phyloP scores from a whole-genome alignment of 2,329 filamentous ascomycete genomes.

The Fusarium sterilihyphosum region DNA sequence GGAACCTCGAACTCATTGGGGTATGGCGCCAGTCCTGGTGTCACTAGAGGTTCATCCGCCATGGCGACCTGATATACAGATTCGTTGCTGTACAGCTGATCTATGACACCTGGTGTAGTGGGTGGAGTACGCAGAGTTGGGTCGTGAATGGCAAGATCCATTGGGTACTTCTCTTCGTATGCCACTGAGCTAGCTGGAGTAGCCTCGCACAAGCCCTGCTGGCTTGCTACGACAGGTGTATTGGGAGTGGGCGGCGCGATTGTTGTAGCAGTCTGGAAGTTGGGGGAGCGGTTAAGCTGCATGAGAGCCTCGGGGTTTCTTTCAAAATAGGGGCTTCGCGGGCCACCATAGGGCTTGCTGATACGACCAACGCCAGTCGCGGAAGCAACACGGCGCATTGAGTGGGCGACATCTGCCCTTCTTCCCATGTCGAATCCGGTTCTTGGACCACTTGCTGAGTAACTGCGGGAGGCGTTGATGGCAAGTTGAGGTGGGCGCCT shows the following conservation, averaged over 20 bases:
- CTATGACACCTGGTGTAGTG: slow-evolving; percentile 60
- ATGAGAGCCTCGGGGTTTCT: slow-evolving; percentile 58
- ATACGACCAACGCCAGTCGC: slow-evolving; percentile 55
- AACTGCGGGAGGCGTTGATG: slow-evolving; percentile 56
- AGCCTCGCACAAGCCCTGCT: slow-evolving; percentile 52
- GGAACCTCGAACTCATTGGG: slow-evolving; percentile 59
- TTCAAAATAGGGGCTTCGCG: slow-evolving; percentile 54
- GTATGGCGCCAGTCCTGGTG: slow-evolving; percentile 57
- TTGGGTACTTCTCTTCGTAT: slow-evolving; percentile 45
- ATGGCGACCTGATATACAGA: slow-evolving; percentile 52
- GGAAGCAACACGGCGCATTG: slow-evolving; percentile 65
- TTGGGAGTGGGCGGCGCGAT: slow-evolving; percentile 61
- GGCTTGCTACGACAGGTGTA: slow-evolving; percentile 55
- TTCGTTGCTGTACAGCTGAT: slow-evolving; percentile 53
- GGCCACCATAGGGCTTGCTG: slow-evolving; percentile 46
- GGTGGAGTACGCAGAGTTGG: slow-evolving; percentile 63
- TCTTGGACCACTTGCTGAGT: slow-evolving; percentile 55
- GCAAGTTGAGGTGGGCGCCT: slow-evolving; percentile 57
- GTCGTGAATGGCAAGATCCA: slow-evolving; percentile 50
- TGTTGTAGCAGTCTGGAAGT: slow-evolving; percentile 50
- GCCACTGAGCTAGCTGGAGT: slow-evolving; percentile 49
- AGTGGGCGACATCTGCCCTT: slow-evolving; percentile 56
- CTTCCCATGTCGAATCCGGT: slow-evolving; percentile 59
- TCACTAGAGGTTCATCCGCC: slow-evolving; percentile 60
- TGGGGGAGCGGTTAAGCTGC: slow-evolving; percentile 56